These are phyloP conservation scores for Stephania yunnanensis DNA, from an alignment of 164 flowering plant genomes.

Conservation along the genomic window DNA sequence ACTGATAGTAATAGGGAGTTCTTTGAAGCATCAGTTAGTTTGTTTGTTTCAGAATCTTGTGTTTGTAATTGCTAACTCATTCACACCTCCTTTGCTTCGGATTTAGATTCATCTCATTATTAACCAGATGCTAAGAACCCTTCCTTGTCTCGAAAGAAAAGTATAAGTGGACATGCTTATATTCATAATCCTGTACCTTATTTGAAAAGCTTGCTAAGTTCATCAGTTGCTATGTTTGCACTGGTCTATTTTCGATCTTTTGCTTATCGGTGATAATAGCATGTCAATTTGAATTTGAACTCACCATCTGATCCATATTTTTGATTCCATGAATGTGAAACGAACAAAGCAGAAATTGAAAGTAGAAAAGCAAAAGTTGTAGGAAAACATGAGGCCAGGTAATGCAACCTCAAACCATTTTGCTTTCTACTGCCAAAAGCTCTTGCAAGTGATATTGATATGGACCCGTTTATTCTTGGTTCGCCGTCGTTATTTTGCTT, in stretches of 20 bases:
- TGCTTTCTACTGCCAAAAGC: background rate
- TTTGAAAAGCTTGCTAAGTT: slow-evolving; percentile 15
- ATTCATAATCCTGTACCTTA: slow-evolving; percentile 19
- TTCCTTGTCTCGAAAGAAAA: background rate
- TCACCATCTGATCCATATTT: background rate
- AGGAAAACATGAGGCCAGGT: background rate
- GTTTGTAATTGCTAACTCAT: slow-evolving; percentile 22
- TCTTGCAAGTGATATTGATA: too few relatives aligned
- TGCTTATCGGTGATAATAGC: background rate
- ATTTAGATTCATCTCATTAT: slow-evolving; percentile 17
- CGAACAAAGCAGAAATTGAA: slow-evolving; percentile 3
- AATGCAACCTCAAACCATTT: background rate
- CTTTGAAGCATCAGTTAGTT: slow-evolving; percentile 24
- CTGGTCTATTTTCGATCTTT: background rate
- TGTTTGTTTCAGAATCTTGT: slow-evolving; percentile 19
- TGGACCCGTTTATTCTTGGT: background rate
- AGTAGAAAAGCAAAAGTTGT: background rate
- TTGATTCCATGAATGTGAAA: slow-evolving; percentile 2
- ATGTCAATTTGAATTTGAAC: background rate
- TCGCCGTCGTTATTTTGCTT: background rate
- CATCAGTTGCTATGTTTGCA: background rate
- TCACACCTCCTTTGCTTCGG: slow-evolving; percentile 6
- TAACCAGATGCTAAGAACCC: slow-evolving; percentile 18
- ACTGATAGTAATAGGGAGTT: slow-evolving; percentile 32
- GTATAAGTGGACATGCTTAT: slow-evolving; percentile 8